Conservation (phyloP, 345 rosid species). For the Firmiana major region DNA sequence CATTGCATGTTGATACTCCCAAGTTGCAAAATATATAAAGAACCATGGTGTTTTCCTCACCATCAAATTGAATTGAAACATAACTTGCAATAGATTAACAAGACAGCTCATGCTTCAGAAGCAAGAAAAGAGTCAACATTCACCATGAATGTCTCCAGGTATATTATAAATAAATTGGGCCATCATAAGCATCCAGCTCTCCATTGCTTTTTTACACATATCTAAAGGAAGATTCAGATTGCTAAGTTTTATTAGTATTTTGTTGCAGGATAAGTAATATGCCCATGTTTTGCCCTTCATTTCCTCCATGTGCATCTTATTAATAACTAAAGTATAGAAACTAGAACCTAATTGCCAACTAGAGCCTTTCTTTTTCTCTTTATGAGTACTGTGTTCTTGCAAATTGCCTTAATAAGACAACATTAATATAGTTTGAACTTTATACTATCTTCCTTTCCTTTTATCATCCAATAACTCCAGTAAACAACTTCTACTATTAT, state of each 20-base stretch:
- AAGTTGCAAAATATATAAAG: background rate
- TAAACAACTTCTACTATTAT: background rate
- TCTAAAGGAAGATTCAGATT: background rate
- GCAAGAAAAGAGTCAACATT: background rate
- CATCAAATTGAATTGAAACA: background rate
- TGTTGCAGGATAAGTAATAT: background rate
- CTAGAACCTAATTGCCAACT: background rate
- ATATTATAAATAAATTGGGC: background rate
- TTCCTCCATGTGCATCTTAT: slow-evolving; percentile 1
- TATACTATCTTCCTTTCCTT: background rate
- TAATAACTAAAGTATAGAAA: background rate
- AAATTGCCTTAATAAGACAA: background rate
- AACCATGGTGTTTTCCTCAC: background rate
- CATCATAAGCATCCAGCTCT: background rate
- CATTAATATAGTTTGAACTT: background rate
- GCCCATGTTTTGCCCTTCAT: background rate
- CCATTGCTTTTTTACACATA: background rate
- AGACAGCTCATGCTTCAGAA: slow-evolving; percentile 13
- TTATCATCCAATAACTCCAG: background rate
- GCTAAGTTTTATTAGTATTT: background rate
- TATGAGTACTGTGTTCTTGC: background rate
- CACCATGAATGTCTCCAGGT: background rate
- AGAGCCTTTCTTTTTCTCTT: background rate
- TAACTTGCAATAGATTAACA: background rate
- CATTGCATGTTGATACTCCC: background rate